These are phyloP conservation scores for Pseudogymnoascus sp. DNA, from an alignment of 2,329 filamentous ascomycete species.

Conservation along the genomic window DNA sequence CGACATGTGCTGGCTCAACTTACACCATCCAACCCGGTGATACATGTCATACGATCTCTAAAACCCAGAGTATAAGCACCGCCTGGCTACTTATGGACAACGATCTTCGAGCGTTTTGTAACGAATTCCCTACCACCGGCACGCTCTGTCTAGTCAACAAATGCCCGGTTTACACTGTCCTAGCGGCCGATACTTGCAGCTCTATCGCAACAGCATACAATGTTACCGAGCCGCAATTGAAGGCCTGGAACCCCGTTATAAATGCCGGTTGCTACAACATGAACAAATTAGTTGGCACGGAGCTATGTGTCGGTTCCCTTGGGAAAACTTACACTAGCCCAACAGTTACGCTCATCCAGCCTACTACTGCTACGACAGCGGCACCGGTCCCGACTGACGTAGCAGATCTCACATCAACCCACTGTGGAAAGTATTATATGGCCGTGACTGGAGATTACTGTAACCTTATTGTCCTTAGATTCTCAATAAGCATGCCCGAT, in stretches of 20 bases:
- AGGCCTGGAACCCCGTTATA: constrained; percentile 4
- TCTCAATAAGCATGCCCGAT: constrained; percentile 26
- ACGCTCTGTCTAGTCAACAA: not conserved
- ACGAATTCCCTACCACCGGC: not conserved
- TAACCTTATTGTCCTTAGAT: constrained; percentile 25
- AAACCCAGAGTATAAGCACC: not conserved
- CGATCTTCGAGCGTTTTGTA: not conserved
- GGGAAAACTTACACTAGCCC: constrained; percentile 11
- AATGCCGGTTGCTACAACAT: constrained; percentile 4
- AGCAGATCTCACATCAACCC: constrained; percentile 17
- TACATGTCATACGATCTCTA: not conserved
- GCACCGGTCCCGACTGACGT: constrained; percentile 1
- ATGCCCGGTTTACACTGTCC: not conserved
- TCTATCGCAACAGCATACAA: not conserved
- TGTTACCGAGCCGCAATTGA: not conserved
- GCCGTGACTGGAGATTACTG: constrained; percentile 29
- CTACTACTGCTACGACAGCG: not conserved
- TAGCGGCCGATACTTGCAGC: not conserved
- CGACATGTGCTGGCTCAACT: not conserved
- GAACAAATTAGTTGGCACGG: not conserved
- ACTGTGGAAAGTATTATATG: constrained; percentile 27
- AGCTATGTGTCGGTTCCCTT: constrained; percentile 9
- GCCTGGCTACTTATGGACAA: not conserved
- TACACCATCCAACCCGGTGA: not conserved
- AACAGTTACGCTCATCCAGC: constrained; percentile 13